Evolutionary conservation across 106 monocot species (phyloP), one percentile per base, ranked within the genome.

Genomic region (Phalaenopsis equestris): DNA sequence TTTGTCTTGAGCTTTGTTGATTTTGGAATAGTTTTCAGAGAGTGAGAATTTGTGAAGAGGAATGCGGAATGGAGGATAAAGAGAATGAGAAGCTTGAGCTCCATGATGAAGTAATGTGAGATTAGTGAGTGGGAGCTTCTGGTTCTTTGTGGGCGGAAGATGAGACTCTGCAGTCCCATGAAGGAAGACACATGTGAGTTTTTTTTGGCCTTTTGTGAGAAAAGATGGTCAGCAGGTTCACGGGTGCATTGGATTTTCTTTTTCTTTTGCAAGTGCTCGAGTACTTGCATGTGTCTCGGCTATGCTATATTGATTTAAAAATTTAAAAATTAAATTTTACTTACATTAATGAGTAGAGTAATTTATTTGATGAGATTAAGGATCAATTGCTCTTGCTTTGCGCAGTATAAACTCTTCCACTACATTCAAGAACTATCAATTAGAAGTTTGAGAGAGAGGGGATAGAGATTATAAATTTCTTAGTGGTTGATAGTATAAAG

Each of bases 21-120:
- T 15, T 49, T 49, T 76, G 76, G 47, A 49, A 0, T 1, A 19
- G 76, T 17, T 49, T 52, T 76, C 8, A 76, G 48, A 4, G 76
- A 76, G 47, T 24, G 24, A 42, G 76, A 76, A 5, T 24, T 49
- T 24, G 42, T 76, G 49, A 76, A 12, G 76, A 76, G 49, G 43
- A 36, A 74, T 19, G 43, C 45, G 5, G 76, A 76, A 23, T 36
- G 24, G 49, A 76, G 49, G 48, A 49, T 15, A 42, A 43, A 52
- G 49, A 76, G 3, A 49, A 30, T 47, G 76, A 76, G 46, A 76
- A 52, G 76, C 30, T 36, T 52, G 76, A 42, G 76, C 47, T 49
- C 76, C 76, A 76, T 76, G 49, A 18, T 43, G 43, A n/a, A 43
- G 74, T 43, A 19, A 3, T 48, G 10, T 76, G 76, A 49, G 46